A percentile compares a stretch with the other conserved stretches of the same genome.
phyloP scores from a whole-genome alignment of 805 yeast species.

The Metschnikowia anglica region DNA sequence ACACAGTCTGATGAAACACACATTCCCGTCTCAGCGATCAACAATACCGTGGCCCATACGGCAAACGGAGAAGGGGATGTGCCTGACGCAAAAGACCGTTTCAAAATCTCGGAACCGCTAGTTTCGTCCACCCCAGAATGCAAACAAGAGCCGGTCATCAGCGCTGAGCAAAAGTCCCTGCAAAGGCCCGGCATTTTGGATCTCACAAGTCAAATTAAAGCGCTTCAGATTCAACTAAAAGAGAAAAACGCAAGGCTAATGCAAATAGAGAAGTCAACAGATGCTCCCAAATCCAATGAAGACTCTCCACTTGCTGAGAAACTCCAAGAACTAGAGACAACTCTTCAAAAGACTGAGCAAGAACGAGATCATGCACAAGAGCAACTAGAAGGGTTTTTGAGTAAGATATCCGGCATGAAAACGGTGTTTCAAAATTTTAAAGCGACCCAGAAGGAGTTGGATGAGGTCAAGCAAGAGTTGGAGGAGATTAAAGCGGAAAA shows the following conservation, averaged over 20 bases:
- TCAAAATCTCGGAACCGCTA: too few relatives aligned
- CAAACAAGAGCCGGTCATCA: neutral
- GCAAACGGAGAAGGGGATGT: too few relatives aligned
- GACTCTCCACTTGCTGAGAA: neutral
- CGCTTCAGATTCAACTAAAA: conserved; percentile 5
- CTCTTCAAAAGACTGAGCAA: conserved; percentile 17
- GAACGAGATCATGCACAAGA: conserved; percentile 59
- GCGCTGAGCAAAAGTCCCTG: neutral
- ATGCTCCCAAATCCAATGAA: too few relatives aligned
- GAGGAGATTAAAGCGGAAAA: conserved; percentile 9
- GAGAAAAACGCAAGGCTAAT: conserved; percentile 3
- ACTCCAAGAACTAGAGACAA: conserved; percentile 5
- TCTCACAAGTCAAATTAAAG: conserved; percentile 2
- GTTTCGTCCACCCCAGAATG: neutral
- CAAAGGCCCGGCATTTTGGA: neutral
- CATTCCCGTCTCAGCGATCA: too few relatives aligned
- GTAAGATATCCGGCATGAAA: conserved; percentile 70
- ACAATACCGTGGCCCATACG: too few relatives aligned
- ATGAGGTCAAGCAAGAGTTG: conserved; percentile 24
- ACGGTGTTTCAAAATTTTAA: conserved; percentile 71
- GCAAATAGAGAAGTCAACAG: too few relatives aligned
- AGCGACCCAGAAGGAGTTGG: conserved; percentile 63
- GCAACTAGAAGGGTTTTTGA: conserved; percentile 60
- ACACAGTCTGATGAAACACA: too few relatives aligned
- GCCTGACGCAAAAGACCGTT: too few relatives aligned